Evolutionary conservation across 2,329 filamentous ascomycete genomes (phyloP), one percentile per base, ranked within the genome.

Genomic region (Fusarium redolens): DNA sequence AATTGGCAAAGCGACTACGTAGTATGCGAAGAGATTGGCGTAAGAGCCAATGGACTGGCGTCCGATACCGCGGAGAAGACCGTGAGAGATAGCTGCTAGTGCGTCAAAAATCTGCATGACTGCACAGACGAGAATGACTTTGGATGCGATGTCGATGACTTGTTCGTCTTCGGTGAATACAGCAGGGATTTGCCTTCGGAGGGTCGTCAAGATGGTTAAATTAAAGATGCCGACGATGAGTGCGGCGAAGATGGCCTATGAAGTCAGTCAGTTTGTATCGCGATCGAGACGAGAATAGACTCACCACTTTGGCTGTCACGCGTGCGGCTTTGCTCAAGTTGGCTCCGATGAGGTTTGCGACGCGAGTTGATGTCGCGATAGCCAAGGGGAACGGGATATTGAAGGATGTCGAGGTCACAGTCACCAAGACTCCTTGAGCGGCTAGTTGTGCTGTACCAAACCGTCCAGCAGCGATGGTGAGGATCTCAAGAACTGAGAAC

Each of bases 41-140:
- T 95, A 97, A 0, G 95, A 94, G 17, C 95, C 95, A 62, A 97
- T 90, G 65, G 93, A 91, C 81, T 98, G 95, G 45, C 92, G 88
- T 1, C 95, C 95, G 13, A 97, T 88, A 10, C 95, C 95, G 31
- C 95, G 88, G 20, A 98, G 86, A 33, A 97, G 87, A 31, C 95
- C 95, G 76, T 96, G 95, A 55, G 93, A 94, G 44, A 91, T 91
- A 4, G 92, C 89, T 0, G 93, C 91, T 20, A 97, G 80, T 2
- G 92, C 90, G 80, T 98, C 95, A 74, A 96, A 95, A n/a, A 97
- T 87, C 79, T 97, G 94, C 86, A 97, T 96, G 1, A 93, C 87
- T 0, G 94, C 94, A 62, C 92, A 93, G 2, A 97, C 83, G 0
- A 94, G 94, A 18, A 97, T 86, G 2, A 93, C 89, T 2, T 83